Percentiles rank a stretch among this genome's conserved stretches.
These are phyloP conservation scores for Tetrastigma voinierianum DNA, from an alignment of 164 flowering plant species.

Conservation along the genomic window DNA sequence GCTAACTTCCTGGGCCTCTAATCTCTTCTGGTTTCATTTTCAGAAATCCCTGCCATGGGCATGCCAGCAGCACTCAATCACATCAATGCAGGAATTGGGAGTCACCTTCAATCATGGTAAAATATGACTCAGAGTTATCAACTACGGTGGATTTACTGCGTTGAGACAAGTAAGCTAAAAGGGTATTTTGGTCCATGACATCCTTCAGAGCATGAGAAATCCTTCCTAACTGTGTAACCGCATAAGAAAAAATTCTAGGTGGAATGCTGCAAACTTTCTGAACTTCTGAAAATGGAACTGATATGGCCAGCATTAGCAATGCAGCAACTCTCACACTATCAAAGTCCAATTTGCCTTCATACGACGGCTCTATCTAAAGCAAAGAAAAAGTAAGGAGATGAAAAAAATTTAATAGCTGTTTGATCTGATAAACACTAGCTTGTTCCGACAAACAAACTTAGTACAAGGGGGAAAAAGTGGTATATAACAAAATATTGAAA, in stretches of 20 bases:
- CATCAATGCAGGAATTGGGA: constrained; percentile 7
- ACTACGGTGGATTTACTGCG: constrained; percentile 32
- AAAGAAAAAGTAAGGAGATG: background rate
- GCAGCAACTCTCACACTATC: constrained; percentile 49
- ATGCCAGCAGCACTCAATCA: background rate
- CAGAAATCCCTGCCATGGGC: constrained; percentile 19
- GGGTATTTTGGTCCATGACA: constrained; percentile 38
- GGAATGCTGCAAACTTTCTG: constrained; percentile 30
- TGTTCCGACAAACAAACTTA: no score
- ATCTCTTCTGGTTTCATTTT: constrained; percentile 11
- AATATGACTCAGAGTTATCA: constrained; percentile 4
- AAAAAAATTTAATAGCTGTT: background rate
- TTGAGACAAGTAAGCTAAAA: constrained; percentile 48
- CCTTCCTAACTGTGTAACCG: constrained; percentile 61
- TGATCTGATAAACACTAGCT: constrained; percentile 1
- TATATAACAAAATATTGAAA: no score
- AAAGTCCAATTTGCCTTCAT: constrained; percentile 44
- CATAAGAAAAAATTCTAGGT: constrained; percentile 56
- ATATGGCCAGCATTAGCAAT: constrained; percentile 53
- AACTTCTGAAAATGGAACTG: constrained; percentile 48
- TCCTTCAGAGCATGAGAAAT: constrained; percentile 51
- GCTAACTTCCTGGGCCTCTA: constrained; percentile 6
- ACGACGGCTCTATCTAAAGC: constrained; percentile 55
- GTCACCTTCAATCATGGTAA: constrained; percentile 16
- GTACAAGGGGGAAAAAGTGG: background rate